Conservation (phyloP, 2,329 filamentous ascomycete genomes). For the Aspergillus fischeri region DNA sequence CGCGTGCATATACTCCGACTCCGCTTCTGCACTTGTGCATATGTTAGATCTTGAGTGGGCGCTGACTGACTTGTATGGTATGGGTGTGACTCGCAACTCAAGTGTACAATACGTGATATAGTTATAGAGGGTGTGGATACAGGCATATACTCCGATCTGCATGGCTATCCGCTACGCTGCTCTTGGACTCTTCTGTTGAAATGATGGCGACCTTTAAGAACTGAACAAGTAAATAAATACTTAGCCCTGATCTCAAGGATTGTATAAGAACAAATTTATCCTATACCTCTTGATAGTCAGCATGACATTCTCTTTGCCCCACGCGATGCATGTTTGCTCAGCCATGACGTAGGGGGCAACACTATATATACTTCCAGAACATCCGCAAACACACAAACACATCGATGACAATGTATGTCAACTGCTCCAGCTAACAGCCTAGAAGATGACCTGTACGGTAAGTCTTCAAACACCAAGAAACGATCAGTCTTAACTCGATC, state of each 20-base stretch:
- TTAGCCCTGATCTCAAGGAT: neutral
- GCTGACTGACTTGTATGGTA: neutral
- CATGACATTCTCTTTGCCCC: neutral
- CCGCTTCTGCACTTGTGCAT: neutral
- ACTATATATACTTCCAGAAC: neutral
- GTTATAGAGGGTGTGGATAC: neutral
- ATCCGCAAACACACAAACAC: neutral
- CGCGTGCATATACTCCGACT: neutral
- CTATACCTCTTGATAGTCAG: too few species aligned
- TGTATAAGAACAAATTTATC: too few species aligned
- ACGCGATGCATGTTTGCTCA: neutral
- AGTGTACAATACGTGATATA: neutral
- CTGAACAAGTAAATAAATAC: neutral
- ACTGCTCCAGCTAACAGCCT: neutral
- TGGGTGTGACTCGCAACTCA: neutral
- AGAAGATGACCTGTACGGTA: neutral
- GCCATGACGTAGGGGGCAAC: neutral
- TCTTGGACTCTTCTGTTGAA: neutral
- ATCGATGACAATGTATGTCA: too few species aligned
- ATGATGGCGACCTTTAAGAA: too few species aligned
- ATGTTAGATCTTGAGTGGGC: neutral
- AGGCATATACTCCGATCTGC: neutral
- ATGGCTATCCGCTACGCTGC: neutral
- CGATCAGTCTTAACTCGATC: neutral
- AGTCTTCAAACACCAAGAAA: neutral